Conservation (phyloP, 768 basidiomycete genomes). For the Amanita inopinata region DNA sequence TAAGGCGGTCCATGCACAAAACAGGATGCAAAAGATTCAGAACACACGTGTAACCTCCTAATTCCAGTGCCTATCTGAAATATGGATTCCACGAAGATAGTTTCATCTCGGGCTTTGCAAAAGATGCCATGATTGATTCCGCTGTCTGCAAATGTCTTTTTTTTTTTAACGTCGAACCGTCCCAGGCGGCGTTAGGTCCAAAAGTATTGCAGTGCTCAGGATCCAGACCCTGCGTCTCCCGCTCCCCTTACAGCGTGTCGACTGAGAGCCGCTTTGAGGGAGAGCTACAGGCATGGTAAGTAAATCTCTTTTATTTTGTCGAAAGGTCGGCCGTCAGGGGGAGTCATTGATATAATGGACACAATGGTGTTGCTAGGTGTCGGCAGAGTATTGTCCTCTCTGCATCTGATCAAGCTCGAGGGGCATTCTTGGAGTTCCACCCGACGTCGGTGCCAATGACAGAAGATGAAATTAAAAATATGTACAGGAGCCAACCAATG, state of each 20-base stretch:
- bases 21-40: too few relatives aligned
- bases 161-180: too few relatives aligned
- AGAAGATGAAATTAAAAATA: too few relatives aligned
- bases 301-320: background rate
- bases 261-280: background rate
- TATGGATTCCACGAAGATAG: conserved; percentile 84
- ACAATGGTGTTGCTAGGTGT: background rate
- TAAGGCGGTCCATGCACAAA: too few relatives aligned
- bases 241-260: background rate
- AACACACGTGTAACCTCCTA: conserved; percentile 55
- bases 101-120: conserved; percentile 39
- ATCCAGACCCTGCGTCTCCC: background rate
- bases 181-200: background rate
- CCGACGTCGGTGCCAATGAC: too few relatives aligned
- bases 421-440: too few relatives aligned
- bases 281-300: background rate
- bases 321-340: background rate
- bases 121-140: conserved; percentile 14
- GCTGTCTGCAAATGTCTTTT: conserved; percentile 10
- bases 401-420: too few relatives aligned
- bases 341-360: background rate
- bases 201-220: background rate
- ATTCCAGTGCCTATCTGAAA: conserved; percentile 62
- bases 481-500: too few relatives aligned
- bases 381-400: background rate